A percentile compares a stretch with the other conserved stretches of the same genome.
phyloP scores from a whole-genome alignment of 192 early-diverging fungal genomes.

The Ambispora gerdemannii region DNA sequence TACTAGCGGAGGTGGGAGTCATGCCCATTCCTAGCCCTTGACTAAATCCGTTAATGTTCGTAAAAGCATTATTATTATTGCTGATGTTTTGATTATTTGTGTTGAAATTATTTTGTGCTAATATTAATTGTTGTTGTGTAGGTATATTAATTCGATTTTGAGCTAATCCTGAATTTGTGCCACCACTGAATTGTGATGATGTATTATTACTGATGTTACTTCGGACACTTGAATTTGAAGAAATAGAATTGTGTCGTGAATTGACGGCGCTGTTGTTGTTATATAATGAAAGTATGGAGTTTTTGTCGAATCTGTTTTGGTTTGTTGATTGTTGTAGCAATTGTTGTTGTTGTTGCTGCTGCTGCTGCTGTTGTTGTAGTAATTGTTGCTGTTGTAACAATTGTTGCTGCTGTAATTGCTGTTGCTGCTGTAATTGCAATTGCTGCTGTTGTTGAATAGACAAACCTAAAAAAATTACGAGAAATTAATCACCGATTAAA shows the following conservation, averaged over 20 bases:
- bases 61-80: neutral
- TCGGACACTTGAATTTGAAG: neutral
- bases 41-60: neutral
- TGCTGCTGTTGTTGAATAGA: slow-evolving; percentile 8
- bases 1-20: neutral
- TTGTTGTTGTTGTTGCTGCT: neutral
- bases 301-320: neutral
- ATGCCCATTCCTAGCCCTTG: neutral
- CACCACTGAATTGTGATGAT: neutral
- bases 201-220: neutral
- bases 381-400: slow-evolving; percentile 2
- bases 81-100: neutral
- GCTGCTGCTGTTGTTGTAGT: slow-evolving; percentile 6
- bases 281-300: neutral
- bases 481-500: neutral
- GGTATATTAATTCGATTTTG: neutral
- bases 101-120: neutral
- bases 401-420: neutral
- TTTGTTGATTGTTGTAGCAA: neutral
- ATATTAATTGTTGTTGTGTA: neutral
- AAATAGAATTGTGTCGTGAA: neutral
- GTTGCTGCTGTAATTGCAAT: slow-evolving; percentile 5
- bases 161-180: neutral
- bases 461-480: neutral
- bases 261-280: neutral